Evolutionary conservation across 148 eudicot species (phyloP).

Genomic region (Rhododendron kiyosumense): DNA sequence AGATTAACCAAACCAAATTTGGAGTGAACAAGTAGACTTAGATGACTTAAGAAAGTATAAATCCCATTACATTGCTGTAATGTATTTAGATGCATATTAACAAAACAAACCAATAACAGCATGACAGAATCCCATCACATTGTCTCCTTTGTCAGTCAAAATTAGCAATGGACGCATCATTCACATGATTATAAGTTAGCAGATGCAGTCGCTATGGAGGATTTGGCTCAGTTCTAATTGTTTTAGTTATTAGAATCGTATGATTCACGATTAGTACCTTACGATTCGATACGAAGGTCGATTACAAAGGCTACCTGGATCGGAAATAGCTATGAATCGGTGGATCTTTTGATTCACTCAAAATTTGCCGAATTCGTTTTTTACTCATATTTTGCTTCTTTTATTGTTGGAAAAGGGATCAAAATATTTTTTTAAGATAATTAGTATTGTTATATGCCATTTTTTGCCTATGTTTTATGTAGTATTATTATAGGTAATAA

Average conservation of each 20-base stretch:
- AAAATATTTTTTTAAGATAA: neutral
- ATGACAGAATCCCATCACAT: neutral
- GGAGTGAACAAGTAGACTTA: neutral
- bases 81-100: neutral
- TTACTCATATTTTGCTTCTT: neutral
- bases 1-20: slow-evolving; percentile 11
- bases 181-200: neutral
- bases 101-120: neutral
- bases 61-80: neutral
- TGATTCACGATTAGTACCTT: neutral
- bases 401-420: neutral
- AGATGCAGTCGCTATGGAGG: neutral
- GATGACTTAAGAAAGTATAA: neutral
- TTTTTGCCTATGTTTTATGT: neutral
- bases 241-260: neutral
- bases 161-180: neutral
- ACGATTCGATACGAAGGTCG: neutral
- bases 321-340: neutral
- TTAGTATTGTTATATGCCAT: neutral
- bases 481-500: neutral
- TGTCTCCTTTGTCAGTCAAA: neutral
- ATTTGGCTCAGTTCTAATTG: neutral
- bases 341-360: neutral
- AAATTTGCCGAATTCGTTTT: neutral
- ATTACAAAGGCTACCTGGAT: neutral